A percentile compares a stretch with the other conserved stretches of the same genome.
Evolutionary conservation across 78 protist genomes (phyloP).

Genomic region (Dictyostelium citrinum): DNA sequence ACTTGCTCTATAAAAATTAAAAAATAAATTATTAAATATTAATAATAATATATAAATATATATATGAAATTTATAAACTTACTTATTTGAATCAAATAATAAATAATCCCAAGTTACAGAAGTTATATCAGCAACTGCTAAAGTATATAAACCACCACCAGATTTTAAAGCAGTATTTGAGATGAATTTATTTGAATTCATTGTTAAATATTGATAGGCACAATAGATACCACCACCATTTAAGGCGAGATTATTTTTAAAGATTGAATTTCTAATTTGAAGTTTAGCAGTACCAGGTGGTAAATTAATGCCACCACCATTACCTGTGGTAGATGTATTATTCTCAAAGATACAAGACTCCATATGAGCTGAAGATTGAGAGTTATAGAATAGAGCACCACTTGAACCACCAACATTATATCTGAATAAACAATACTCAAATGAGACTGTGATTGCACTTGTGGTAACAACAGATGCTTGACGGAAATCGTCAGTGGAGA

Average conservation of each 20-base stretch:
- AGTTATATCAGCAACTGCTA: not conserved
- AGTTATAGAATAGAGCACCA: not conserved
- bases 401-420: not conserved
- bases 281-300: not conserved
- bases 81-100: not conserved
- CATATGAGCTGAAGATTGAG: not conserved
- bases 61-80: too few relatives aligned
- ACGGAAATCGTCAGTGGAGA: too few relatives aligned
- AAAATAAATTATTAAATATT: not conserved
- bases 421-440: not conserved
- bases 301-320: not conserved
- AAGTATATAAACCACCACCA: slow-evolving; percentile 56
- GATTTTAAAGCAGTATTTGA: not conserved
- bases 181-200: not conserved
- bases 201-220: not conserved
- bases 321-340: not conserved
- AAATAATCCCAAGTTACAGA: not conserved
- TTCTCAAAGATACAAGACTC: not conserved
- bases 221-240: slow-evolving; percentile 39
- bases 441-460: not conserved
- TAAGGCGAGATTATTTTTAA: not conserved
- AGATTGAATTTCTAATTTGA: not conserved
- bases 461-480: not conserved
- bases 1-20: not conserved
- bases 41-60: too few relatives aligned